Base-by-base conservation (phyloP, 2,329 filamentous ascomycete species). In the Diaporthe batatas region DNA sequence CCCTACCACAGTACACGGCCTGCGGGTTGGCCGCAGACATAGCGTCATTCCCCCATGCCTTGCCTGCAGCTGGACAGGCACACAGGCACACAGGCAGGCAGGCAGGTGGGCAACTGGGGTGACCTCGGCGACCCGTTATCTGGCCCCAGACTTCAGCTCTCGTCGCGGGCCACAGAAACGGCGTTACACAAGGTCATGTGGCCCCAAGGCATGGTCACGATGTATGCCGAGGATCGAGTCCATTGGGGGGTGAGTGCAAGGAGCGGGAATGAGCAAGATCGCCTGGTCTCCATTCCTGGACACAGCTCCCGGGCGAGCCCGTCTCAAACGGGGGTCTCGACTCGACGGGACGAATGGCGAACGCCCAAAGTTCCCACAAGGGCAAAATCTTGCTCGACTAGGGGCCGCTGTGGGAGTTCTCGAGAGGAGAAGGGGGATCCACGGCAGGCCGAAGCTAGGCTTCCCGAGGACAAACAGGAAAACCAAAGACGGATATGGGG, bases 151-250 rank as follows among this genome's bases (percentile, higher is more conserved):
- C 54, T 55, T 68, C 71, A 71, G 71, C 71, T 71, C 67, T 53
- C 47, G 53, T 55, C 54, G 47, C 59, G 65, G 62, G 58, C 58
- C 70, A 68, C 67, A 68, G 55, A 36, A 55, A 70, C 58, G 71
- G 65, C 25, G 36, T 51, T 67, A 70, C 69, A 74, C 69, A 72
- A 72, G 72, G 65, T 74, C 72, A 75, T 65, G 72, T 74, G 73
- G 69, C 69, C 67, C 55, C 59, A 29, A 53, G 55, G 42, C n/a
- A 42, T 75, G 73, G 72, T 75, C 69, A 75, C 74, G 69, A 67
- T 74, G 54, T 68, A 54, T 73, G 54, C 59, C 29, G 42, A 62
- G 44, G 54, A 53, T 36, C 54, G 62, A 68, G 73, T 69, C 68
- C 47, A 75, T 73, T 75, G 74, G 74, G 67, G 44, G 64, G 42